Base-by-base conservation (phyloP, 2,329 filamentous ascomycete genomes). In the Fusarium multiceps region DNA sequence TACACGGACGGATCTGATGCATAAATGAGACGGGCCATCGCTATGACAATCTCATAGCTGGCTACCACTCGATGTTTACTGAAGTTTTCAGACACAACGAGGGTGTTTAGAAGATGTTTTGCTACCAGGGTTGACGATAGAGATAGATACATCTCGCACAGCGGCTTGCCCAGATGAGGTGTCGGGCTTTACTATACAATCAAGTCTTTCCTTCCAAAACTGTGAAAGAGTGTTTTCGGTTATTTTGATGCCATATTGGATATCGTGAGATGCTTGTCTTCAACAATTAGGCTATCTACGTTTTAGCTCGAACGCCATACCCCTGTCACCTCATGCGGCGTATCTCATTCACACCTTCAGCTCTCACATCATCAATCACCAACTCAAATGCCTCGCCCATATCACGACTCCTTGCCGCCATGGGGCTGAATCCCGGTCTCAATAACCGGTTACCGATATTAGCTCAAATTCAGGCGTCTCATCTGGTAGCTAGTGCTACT, bases 1-100 rank as follows among this genome's bases (percentile, higher is more conserved):
- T 79, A 74, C 48, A 76, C 79, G 3, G 79, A 81, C 49, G 67
- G 55, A 2, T 68, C 66, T n/a, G 65, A 74, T 18, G 64, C 67
- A 27, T 68, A 67, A 6, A 23, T 21, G 21, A 21, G 21, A 21
- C 21, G 21, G 4, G 21, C 21, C 21, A 21, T 21, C 21, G 21
- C 21, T 21, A 21, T 21, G 21, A 21, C 21, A 5, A 21, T 21
- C 5, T 21, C 67, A 27, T 68, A 67, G 3, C 28, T 28, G 2
- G 4, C 23, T 28, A 16, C 18, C 9, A 28, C n/a, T 21, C 21
- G 14, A 20, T 1, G 5, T 10, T 16, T 18, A 12, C 49, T 18
- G 6, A 12, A 4, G 6, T 6, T 7, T 13, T 7, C 4, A 18
- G 4, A 5, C 20, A 3, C 21, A 13, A 7, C 2, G 21, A 49